Evolutionary conservation across 2,329 filamentous ascomycete species (phyloP).

Genomic region (Colletotrichum karsti): DNA sequence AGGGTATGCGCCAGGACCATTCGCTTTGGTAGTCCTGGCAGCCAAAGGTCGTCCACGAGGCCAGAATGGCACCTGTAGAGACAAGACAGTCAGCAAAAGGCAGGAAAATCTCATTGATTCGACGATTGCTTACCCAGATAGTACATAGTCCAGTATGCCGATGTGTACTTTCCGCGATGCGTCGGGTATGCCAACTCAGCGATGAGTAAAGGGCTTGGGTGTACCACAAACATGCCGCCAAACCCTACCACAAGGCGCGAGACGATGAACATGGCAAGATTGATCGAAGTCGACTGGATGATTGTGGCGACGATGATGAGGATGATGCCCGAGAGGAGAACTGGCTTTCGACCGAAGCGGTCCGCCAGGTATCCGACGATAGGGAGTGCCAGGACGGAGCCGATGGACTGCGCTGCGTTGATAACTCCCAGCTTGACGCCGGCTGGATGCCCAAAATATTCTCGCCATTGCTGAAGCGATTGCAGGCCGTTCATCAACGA

Average conservation of each 20-base stretch:
- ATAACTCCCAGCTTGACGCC: constrained; percentile 45
- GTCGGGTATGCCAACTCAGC: constrained; percentile 44
- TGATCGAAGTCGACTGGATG: constrained; percentile 45
- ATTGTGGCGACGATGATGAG: constrained; percentile 44
- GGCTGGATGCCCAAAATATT: constrained; percentile 39
- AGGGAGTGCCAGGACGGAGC: constrained; percentile 50
- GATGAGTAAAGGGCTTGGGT: constrained; percentile 44
- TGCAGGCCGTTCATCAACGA: constrained; percentile 51
- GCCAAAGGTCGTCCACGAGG: constrained; percentile 30
- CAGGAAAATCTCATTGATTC: neutral
- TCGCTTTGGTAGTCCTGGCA: constrained; percentile 6
- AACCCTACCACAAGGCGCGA: constrained; percentile 42
- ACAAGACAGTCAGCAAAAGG: too few species aligned
- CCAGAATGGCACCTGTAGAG: constrained; percentile 26
- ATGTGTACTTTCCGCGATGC: constrained; percentile 43
- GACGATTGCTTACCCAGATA: constrained; percentile 30
- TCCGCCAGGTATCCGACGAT: constrained; percentile 48
- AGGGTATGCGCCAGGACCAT: constrained; percentile 22
- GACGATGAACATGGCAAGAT: constrained; percentile 44
- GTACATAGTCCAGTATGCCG: constrained; percentile 44
- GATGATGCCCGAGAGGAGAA: constrained; percentile 43
- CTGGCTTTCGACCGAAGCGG: constrained; percentile 46
- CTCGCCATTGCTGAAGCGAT: constrained; percentile 43
- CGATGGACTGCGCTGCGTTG: constrained; percentile 52
- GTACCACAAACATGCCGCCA: constrained; percentile 48